phyloP scores from a whole-genome alignment of 2,329 filamentous ascomycete species.

The Verticillium isaacii region DNA sequence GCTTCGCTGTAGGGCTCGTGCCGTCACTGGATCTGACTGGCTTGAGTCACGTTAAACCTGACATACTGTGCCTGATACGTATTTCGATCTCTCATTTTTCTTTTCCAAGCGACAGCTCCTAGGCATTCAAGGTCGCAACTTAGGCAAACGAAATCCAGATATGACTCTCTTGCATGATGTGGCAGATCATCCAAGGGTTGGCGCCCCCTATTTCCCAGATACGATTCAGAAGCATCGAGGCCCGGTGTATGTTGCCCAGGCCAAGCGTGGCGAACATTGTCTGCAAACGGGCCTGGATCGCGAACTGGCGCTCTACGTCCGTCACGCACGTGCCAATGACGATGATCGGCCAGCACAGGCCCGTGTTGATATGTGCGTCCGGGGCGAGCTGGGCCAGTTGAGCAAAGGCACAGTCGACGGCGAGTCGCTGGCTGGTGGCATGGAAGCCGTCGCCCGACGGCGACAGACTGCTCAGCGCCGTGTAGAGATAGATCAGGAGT shows the following conservation, averaged over 20 bases:
- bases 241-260: slow-evolving; percentile 40
- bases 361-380: slow-evolving; percentile 30
- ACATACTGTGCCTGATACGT: no score
- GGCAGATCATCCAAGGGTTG: slow-evolving; percentile 38
- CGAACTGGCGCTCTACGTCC: slow-evolving; percentile 27
- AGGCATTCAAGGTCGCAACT: neutral
- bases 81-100: no score
- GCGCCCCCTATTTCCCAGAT: slow-evolving; percentile 29
- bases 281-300: slow-evolving; percentile 26
- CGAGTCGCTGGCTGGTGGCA: slow-evolving; percentile 5
- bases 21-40: no score
- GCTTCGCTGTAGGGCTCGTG: no score
- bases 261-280: slow-evolving; percentile 32
- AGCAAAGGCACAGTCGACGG: slow-evolving; percentile 23
- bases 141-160: slow-evolving; percentile 46
- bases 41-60: no score
- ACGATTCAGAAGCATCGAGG: slow-evolving; percentile 32
- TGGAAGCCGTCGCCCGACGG: neutral
- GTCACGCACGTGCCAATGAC: slow-evolving; percentile 31
- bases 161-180: slow-evolving; percentile 38
- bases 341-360: slow-evolving; percentile 32
- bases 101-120: no score
- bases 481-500: slow-evolving; percentile 34
- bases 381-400: slow-evolving; percentile 25
- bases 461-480: slow-evolving; percentile 2